A percentile compares a stretch with the other conserved stretches of the same genome.
Evolutionary conservation across 2,329 filamentous ascomycete genomes (phyloP).

Genomic region (Cordyceps fumosorosea): DNA sequence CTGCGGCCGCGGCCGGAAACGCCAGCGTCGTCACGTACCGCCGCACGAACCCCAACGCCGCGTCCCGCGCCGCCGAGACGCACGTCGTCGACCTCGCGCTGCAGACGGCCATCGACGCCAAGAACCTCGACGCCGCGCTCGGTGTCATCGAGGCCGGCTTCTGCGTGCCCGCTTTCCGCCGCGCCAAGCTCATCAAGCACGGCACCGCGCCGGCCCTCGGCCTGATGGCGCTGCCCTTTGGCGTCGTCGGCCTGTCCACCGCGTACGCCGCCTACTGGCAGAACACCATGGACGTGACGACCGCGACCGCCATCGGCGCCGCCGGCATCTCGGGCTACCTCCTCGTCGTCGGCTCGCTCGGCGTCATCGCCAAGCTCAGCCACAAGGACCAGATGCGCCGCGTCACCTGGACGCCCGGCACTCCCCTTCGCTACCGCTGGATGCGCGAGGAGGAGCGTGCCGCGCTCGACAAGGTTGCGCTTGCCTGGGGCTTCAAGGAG

Average conservation of each 20-base stretch:
- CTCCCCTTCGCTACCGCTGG: constrained; percentile 76
- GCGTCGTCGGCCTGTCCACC: constrained; percentile 63
- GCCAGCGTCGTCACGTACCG: constrained; percentile 49
- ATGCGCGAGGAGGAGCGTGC: constrained; percentile 83
- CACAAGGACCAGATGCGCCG: constrained; percentile 92
- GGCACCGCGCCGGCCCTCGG: constrained; percentile 53
- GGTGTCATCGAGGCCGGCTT: constrained; percentile 67
- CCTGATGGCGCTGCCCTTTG: constrained; percentile 55
- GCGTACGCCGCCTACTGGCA: constrained; percentile 36
- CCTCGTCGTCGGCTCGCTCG: constrained; percentile 71
- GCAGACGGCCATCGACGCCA: constrained; percentile 69
- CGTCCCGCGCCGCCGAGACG: constrained; percentile 66
- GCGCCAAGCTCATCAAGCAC: constrained; percentile 60
- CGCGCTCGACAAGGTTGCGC: constrained; percentile 77
- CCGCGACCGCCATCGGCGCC: constrained; percentile 73
- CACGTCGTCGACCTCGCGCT: constrained; percentile 67
- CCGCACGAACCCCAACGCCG: constrained; percentile 58
- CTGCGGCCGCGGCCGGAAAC: constrained; percentile 36
- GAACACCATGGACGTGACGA: constrained; percentile 68
- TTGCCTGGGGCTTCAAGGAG: constrained; percentile 89
- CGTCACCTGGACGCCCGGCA: constrained; percentile 82
- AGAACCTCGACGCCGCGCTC: constrained; percentile 71
- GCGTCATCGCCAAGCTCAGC: constrained; percentile 76
- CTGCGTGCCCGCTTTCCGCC: constrained; percentile 57
- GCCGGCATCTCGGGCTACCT: constrained; percentile 78